These are phyloP conservation scores for Rosa hybrid DNA, from an alignment of 331 rosid genomes.

Conservation along the genomic window DNA sequence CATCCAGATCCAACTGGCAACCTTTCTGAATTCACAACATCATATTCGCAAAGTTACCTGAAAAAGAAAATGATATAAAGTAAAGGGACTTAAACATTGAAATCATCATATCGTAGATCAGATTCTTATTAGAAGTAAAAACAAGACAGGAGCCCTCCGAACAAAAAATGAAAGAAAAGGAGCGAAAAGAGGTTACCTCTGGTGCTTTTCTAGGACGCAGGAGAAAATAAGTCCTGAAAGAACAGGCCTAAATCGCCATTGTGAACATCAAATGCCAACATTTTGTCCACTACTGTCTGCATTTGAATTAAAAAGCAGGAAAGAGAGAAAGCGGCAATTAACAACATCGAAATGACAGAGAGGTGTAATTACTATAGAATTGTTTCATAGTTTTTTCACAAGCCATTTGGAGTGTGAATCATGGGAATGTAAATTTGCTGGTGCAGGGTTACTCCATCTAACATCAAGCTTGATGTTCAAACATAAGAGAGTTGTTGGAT, in stretches of 20 bases:
- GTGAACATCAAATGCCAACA: conserved; percentile 68
- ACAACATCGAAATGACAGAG: conserved; percentile 12
- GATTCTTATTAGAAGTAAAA: not conserved
- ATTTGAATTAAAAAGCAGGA: conserved; percentile 19
- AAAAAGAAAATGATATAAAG: not conserved
- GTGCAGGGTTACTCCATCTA: not conserved
- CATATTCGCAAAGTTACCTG: not conserved
- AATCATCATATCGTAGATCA: not conserved
- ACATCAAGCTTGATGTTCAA: not conserved
- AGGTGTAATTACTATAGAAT: not conserved
- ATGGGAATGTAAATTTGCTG: not conserved
- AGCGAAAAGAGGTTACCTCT: conserved; percentile 5
- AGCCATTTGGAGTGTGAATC: not conserved
- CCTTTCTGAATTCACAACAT: not conserved
- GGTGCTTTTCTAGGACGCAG: conserved; percentile 27
- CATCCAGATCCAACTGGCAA: not conserved
- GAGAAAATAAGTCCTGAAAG: conserved; percentile 57
- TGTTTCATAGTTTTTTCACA: not conserved
- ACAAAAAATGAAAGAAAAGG: not conserved
- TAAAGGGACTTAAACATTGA: not conserved
- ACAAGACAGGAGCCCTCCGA: not conserved
- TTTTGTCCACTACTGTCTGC: conserved; percentile 74
- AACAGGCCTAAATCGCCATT: conserved; percentile 60
- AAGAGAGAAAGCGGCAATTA: not conserved
- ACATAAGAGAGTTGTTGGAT: conserved; percentile 6